phyloP scores from a whole-genome alignment of 2,329 filamentous ascomycete species.

The Hymenoscyphus salicellus region DNA sequence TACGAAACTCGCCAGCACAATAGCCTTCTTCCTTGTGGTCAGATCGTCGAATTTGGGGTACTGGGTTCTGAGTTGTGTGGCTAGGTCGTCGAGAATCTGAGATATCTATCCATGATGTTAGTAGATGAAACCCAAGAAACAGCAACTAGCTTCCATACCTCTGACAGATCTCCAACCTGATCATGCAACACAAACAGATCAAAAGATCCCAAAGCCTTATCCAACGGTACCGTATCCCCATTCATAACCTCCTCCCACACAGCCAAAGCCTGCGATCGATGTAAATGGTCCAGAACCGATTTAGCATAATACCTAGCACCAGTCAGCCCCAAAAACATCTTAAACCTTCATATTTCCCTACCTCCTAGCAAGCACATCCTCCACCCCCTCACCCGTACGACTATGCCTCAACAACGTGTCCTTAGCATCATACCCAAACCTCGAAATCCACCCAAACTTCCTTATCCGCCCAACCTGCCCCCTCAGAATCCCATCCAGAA shows the following conservation, averaged over 20 bases:
- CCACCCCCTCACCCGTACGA: conserved; percentile 50
- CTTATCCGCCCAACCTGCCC: conserved; percentile 67
- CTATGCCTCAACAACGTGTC: conserved; percentile 73
- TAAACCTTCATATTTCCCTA: conserved; percentile 32
- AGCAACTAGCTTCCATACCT: conserved; percentile 43
- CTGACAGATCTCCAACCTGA: conserved; percentile 67
- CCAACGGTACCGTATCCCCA: conserved; percentile 57
- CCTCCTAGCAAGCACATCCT: conserved; percentile 76
- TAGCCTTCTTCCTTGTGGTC: conserved; percentile 65
- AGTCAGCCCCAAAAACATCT: background rate
- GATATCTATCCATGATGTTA: conserved; percentile 48
- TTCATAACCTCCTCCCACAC: conserved; percentile 64
- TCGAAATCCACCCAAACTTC: conserved; percentile 68
- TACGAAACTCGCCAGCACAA: conserved; percentile 67
- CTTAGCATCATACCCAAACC: conserved; percentile 81
- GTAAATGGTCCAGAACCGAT: conserved; percentile 72
- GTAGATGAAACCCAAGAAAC: background rate
- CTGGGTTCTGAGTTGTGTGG: conserved; percentile 51
- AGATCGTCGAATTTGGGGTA: conserved; percentile 53
- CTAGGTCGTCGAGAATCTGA: conserved; percentile 62
- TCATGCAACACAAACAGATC: conserved; percentile 84
- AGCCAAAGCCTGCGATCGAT: conserved; percentile 73
- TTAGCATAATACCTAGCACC: conserved; percentile 67
- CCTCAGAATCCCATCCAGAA: conserved; percentile 67
- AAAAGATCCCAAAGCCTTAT: conserved; percentile 75